phyloP scores from a whole-genome alignment of 2,329 filamentous ascomycete species.

The Alternaria consortialis region DNA sequence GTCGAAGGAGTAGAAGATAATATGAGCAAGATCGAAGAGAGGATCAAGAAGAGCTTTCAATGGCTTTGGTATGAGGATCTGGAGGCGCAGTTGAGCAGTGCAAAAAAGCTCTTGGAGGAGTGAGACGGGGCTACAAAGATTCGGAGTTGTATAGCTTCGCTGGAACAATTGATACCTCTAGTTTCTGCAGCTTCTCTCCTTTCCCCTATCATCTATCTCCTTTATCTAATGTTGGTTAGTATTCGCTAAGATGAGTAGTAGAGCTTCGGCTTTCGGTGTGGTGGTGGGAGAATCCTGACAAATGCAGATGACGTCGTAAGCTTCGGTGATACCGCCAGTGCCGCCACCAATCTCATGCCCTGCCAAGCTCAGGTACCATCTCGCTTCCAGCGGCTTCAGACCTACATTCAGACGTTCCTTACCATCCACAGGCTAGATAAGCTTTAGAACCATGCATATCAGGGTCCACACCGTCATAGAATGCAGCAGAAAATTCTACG shows the following conservation, averaged over 20 bases:
- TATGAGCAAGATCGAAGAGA: constrained; percentile 20
- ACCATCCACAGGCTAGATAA: not conserved
- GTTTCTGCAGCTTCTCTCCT: not conserved
- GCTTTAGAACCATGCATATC: not conserved
- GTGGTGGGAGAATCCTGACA: not conserved
- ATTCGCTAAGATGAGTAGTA: no score
- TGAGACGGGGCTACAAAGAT: not conserved
- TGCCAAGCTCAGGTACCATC: not conserved
- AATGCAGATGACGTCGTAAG: constrained; percentile 4
- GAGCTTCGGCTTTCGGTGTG: not conserved
- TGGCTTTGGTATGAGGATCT: constrained; percentile 46
- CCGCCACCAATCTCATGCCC: not conserved
- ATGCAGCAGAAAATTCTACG: constrained; percentile 19
- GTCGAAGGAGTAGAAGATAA: constrained; percentile 29
- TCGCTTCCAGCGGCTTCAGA: not conserved
- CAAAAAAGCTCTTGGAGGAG: constrained; percentile 18
- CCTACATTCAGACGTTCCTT: not conserved
- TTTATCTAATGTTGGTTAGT: not conserved
- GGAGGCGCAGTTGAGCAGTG: constrained; percentile 30
- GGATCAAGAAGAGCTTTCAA: constrained; percentile 25
- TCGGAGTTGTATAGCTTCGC: not conserved
- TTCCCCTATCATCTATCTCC: not conserved
- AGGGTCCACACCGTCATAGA: constrained; percentile 4
- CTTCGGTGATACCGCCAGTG: constrained; percentile 1
- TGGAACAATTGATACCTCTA: not conserved